phyloP scores from a whole-genome alignment of 2,329 filamentous ascomycete species.

The Dothistroma septosporum region DNA sequence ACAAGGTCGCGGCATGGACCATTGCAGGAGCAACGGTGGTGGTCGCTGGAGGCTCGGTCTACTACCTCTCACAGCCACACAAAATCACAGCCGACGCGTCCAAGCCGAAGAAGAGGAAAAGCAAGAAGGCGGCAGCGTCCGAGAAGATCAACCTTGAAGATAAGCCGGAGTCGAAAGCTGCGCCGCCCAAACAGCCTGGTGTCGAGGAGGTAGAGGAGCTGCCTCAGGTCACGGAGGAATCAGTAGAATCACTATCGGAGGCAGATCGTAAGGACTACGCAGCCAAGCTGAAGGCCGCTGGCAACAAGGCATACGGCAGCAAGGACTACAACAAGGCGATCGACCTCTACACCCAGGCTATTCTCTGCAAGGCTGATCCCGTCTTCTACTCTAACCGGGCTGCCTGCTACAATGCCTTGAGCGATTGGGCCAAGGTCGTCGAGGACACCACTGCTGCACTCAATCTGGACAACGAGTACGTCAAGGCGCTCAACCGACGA shows the following conservation, averaged over 20 bases:
- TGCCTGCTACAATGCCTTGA: constrained; percentile 91
- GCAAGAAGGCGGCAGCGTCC: constrained; percentile 61
- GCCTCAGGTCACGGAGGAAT: constrained; percentile 47
- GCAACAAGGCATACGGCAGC: constrained; percentile 91
- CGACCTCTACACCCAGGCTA: constrained; percentile 89
- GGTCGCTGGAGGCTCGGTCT: constrained; percentile 84
- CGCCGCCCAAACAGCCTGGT: constrained; percentile 28
- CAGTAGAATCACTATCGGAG: constrained; percentile 42
- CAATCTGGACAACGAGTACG: constrained; percentile 87
- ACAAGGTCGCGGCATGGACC: constrained; percentile 93
- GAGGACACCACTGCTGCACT: constrained; percentile 95
- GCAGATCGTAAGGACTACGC: constrained; percentile 82
- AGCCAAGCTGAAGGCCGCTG: constrained; percentile 85
- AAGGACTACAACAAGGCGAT: constrained; percentile 95
- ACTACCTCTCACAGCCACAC: constrained; percentile 64
- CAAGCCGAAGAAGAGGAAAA: constrained; percentile 86
- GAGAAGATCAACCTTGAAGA: constrained; percentile 46
- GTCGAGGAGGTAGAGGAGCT: constrained; percentile 43
- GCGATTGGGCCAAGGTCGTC: constrained; percentile 91
- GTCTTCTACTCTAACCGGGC: constrained; percentile 99
- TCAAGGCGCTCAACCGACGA: constrained; percentile 94
- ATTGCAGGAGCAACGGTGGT: constrained; percentile 93
- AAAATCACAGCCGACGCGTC: constrained; percentile 44
- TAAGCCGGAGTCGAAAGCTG: constrained; percentile 22
- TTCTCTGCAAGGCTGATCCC: constrained; percentile 93